A percentile compares a stretch with the other conserved stretches of the same genome.
Conservation (phyloP, 495 filamentous ascomycete species). For the Pseudevernia furfuracea region DNA sequence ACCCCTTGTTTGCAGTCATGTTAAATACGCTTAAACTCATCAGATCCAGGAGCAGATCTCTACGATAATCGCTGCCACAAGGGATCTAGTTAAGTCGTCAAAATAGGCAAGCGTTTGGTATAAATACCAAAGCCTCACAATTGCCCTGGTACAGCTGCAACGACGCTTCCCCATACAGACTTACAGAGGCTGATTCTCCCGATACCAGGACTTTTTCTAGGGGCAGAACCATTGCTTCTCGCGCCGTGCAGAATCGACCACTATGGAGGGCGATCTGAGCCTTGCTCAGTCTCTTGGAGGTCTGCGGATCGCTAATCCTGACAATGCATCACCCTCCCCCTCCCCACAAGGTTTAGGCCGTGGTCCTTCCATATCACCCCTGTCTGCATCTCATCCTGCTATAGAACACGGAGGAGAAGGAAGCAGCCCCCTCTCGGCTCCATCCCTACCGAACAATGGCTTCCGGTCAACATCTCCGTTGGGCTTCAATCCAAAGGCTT, state of each 20-base stretch:
- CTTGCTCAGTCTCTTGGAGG: slow-evolving; percentile 89
- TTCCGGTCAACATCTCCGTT: slow-evolving; percentile 28
- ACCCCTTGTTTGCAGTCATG: background rate
- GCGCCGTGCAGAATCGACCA: slow-evolving; percentile 18
- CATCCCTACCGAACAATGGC: slow-evolving; percentile 17
- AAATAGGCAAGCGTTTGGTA: slow-evolving; percentile 1
- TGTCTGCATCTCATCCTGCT: slow-evolving; percentile 16
- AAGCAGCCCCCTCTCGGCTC: slow-evolving; percentile 9
- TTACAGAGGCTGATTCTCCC: background rate
- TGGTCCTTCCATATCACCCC: slow-evolving; percentile 19
- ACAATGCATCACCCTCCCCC: slow-evolving; percentile 60
- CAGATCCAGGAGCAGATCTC: background rate
- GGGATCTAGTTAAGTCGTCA: background rate
- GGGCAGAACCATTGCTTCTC: background rate
- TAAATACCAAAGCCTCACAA: background rate
- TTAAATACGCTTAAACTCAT: background rate
- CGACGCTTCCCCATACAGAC: no score
- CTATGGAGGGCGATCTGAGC: slow-evolving; percentile 88
- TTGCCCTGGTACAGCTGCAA: background rate
- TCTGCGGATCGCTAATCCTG: slow-evolving; percentile 94
- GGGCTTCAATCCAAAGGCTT: slow-evolving; percentile 35
- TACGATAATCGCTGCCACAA: background rate
- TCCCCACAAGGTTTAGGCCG: slow-evolving; percentile 33
- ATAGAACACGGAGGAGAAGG: slow-evolving; percentile 1
- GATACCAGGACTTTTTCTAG: background rate